Evolutionary conservation across 2,329 filamentous ascomycete genomes (phyloP), one percentile per base, ranked within the genome.

Genomic region (Trichoderma sp.): DNA sequence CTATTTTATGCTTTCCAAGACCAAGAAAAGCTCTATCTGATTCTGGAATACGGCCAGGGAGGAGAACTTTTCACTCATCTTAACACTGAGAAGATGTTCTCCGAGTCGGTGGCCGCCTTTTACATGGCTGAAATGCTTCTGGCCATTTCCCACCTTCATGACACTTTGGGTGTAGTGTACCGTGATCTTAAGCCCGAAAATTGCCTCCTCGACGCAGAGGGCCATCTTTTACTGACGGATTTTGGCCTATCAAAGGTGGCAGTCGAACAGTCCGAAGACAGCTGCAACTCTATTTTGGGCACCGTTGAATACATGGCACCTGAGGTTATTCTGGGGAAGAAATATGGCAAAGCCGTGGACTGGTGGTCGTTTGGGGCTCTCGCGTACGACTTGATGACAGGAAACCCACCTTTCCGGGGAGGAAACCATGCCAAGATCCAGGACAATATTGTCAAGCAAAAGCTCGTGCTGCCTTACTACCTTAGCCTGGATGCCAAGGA

Each of bases 221-320:
- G 96, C 47, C 96, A 99, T 80, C 88, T 99, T 1, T 89, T 99
- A 5, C 88, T 99, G 32, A 98, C 97, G 1, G 97, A 99, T 81
- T 99, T 99, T 80, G 96, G 96, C 5, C 88, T 99, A 21, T 97
- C 93, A 83, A 99, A 99, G 83, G 96, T 98, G 36, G 91, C 95
- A 1, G 88, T 96, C 18, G 91, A 94, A 72, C 78, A 79, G 24
- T 77, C 78, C 4, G 90, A 90, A 56, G 90, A 90, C 53, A 84
- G 81, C 70, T 98, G 95, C 86, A 93, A 94, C 82, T 97, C 94
- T 56, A 92, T 98, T 75, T 89, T 98, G 11, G 96, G 96, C 65
- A 99, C 96, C 0, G 92, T 98, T 72, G 96, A 98, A 81, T 99
- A 99, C 87, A 99, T 99, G 96, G 97, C 96, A 0, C 96, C 96